phyloP scores from a whole-genome alignment of 129 eudicot species.

The Kitagawia praeruptora region DNA sequence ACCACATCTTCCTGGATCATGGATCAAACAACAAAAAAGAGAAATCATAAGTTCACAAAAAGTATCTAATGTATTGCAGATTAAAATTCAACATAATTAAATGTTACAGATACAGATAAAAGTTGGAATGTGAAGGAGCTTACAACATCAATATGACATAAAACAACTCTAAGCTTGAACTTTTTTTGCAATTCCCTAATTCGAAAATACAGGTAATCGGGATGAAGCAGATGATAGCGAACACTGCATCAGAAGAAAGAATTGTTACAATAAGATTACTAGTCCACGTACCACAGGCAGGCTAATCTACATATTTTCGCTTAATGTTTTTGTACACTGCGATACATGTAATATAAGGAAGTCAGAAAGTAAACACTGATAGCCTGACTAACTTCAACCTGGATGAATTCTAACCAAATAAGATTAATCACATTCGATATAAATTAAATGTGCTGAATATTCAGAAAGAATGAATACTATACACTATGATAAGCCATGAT shows the following conservation, averaged over 20 bases:
- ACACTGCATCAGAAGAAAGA: constrained; percentile 42
- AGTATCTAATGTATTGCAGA: not conserved
- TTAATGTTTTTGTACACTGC: not conserved
- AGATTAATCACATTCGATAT: not conserved
- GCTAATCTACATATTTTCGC: not conserved
- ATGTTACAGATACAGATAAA: not conserved
- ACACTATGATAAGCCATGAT: not conserved
- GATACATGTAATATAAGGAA: not conserved
- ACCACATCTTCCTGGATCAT: constrained; percentile 91
- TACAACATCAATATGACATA: constrained; percentile 97
- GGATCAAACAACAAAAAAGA: constrained; percentile 17
- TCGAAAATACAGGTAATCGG: constrained; percentile 89
- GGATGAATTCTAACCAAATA: not conserved
- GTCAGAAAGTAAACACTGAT: not conserved
- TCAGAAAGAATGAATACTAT: not conserved
- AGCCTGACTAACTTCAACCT: not conserved
- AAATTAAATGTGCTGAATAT: not conserved
- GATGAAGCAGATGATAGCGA: constrained; percentile 94
- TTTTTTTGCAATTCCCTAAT: constrained; percentile 85
- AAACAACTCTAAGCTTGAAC: constrained; percentile 78
- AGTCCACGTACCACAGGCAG: not conserved
- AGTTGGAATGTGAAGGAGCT: constrained; percentile 18
- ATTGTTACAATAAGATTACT: constrained; percentile 6
- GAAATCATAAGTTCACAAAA: not conserved
- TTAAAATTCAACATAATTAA: not conserved